These are phyloP conservation scores for Sclerotinia minor DNA, from an alignment of 2,329 filamentous ascomycete species.

Conservation along the genomic window DNA sequence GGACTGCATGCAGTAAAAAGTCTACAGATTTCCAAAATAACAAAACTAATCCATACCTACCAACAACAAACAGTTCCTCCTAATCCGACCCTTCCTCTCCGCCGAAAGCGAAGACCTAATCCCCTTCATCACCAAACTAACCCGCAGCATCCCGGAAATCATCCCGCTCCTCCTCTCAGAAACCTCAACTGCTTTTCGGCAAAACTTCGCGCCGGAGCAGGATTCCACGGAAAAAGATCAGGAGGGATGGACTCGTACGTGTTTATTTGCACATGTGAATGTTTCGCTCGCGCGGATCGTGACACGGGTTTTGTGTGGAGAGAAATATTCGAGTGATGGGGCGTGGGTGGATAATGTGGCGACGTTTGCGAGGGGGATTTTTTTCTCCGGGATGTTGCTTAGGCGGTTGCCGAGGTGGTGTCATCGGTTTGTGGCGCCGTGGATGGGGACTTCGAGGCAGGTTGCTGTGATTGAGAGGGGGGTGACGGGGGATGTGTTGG, in stretches of 20 bases:
- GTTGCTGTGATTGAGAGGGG: neutral
- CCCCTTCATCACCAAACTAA: conserved; percentile 5
- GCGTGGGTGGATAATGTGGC: conserved; percentile 8
- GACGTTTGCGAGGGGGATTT: conserved; percentile 12
- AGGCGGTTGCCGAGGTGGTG: conserved; percentile 5
- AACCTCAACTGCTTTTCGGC: neutral
- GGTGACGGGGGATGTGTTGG: conserved; percentile 1
- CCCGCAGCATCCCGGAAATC: neutral
- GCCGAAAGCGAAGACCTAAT: conserved; percentile 17
- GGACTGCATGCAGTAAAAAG: no score
- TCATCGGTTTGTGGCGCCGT: conserved; percentile 6
- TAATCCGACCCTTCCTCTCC: conserved; percentile 2
- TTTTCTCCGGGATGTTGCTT: conserved; percentile 11
- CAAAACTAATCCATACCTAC: neutral
- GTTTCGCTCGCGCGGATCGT: conserved; percentile 7
- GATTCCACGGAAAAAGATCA: neutral
- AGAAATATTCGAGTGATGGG: conserved; percentile 6
- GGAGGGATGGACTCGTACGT: conserved; percentile 4
- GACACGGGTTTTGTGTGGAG: neutral
- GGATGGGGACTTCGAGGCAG: conserved; percentile 2
- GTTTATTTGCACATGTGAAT: conserved; percentile 7
- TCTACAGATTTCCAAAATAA: neutral
- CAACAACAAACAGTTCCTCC: neutral
- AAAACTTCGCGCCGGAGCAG: conserved; percentile 4
- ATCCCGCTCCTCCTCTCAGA: conserved; percentile 11